Base-by-base conservation (phyloP, 352 stramenopile species). In the Pythium phragmiticola region DNA sequence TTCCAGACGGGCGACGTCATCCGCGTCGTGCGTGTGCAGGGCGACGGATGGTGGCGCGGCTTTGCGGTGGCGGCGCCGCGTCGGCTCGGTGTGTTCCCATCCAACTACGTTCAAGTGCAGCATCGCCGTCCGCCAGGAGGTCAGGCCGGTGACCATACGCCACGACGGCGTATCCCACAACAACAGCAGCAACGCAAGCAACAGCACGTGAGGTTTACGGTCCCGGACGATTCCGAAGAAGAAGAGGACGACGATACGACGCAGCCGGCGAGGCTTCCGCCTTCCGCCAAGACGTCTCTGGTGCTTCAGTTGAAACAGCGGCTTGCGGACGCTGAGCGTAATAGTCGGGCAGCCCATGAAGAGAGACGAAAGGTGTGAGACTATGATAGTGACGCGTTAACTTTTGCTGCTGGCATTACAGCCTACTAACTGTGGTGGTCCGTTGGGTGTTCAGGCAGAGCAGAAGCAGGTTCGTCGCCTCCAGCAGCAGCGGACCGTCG, bases 51-150 rank as follows among this genome's bases (percentile, higher is more conserved):
- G 81, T 90, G 81, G 81, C 60, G 68, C 4, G 81, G 78, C 7
- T 85, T 77, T 53, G 52, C 60, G 12, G 57, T 77, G 4, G 55
- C 74, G 6, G 60, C 50, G 2, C 72, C 79, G 23, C 53, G 65
- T 28, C 48, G 60, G 16, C 26, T 78, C 7, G 78, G 78, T 1
- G 62, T 88, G 34, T 90, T 90, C 46, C 81, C 78, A 13, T 90
- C 75, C 57, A 90, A 90, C 64, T 88, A 90, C 60, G 81, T 88
- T 13, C 70, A 79, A 30, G 77, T 88, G 11, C 67, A 81, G 42
- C 67, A 75, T 7, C 63, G 72, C 17, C 58, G 63, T 6, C 65
- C 14, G 14, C n/a, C 48, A 7, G 9, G 53, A 23, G 59, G 36
- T 30, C 33, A 19, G 5, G 16, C 16, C 11, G 21, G 11, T 9